Conservation (phyloP, 352 stramenopile species). For the Aphanomyces stellatus region DNA sequence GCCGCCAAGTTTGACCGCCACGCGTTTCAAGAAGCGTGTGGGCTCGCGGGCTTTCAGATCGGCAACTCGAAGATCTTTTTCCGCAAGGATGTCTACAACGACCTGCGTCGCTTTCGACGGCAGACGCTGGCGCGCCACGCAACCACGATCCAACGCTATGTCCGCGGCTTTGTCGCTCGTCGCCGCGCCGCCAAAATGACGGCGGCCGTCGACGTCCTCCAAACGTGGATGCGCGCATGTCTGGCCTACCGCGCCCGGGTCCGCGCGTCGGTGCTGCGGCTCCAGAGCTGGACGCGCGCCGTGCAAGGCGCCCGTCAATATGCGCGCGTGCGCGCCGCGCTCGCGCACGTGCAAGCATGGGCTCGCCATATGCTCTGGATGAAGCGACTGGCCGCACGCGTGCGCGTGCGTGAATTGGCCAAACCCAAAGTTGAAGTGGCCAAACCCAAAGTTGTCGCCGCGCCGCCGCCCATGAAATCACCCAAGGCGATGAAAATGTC, state of each 20-base stretch:
- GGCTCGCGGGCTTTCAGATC: conserved; percentile 34
- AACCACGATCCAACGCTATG: conserved; percentile 36
- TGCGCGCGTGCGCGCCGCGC: background rate
- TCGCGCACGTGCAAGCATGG: background rate
- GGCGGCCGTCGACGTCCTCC: background rate
- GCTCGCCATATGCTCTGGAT: background rate
- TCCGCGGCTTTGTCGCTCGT: conserved; percentile 29
- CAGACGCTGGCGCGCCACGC: conserved; percentile 31
- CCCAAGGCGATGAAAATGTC: no score
- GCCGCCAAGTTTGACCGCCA: background rate
- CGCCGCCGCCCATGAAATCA: no score
- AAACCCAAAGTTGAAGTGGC: background rate
- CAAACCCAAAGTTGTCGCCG: background rate
- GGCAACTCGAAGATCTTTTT: conserved; percentile 58
- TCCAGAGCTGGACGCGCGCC: background rate
- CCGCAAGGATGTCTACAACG: conserved; percentile 47
- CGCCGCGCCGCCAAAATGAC: background rate
- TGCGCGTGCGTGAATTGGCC: background rate
- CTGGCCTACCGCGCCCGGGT: background rate
- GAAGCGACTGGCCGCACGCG: background rate
- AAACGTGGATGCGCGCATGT: background rate
- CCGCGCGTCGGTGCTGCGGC: background rate
- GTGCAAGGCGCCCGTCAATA: background rate
- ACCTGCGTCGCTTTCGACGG: conserved; percentile 39
- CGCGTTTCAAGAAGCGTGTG: background rate